Base-by-base conservation (phyloP, 2,329 filamentous ascomycete genomes). In the Coniochaeta pulveracea region DNA sequence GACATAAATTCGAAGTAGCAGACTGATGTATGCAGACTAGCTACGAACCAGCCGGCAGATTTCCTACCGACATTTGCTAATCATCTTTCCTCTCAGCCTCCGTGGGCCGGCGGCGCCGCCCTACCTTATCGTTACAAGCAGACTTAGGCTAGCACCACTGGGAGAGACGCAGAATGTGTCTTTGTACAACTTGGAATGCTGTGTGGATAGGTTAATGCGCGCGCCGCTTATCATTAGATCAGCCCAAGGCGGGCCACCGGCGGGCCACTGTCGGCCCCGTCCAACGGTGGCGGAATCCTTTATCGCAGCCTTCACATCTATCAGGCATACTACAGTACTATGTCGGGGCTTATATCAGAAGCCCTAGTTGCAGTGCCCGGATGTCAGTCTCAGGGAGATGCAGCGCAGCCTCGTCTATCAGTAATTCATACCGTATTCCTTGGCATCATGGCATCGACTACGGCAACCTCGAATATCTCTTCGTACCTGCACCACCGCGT, bases 381-480 rank as follows among this genome's bases (percentile, higher is more conserved):
- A 26, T 6, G 24, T 14, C 24, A 26, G 11, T 26, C 15, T 26
- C 15, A 26, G 11, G n/a, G 24, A 26, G 24, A 26, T 26, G 24
- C 24, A 26, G 24, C 24, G 24, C 24, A 26, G 24, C 24, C 24
- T 26, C 24, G 24, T 26, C 15, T 6, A 26, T 14, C 24, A 26
- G 24, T 26, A 26, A 26, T 26, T 26, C 24, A 26, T 26, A 26
- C 24, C 24, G 8, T 26, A 26, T 26, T 26, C 5, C 24, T 26
- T 26, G 24, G 24, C 24, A 26, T 26, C 24, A 26, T 26, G 24
- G 24, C 24, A 14, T 26, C 24, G 24, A 26, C 24, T 26, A 26
- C 24, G 5, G 24, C 24, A 26, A 26, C 24, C 24, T 26, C 24
- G 24, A 26, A 26, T 11, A 11, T 26, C 6, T 26, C 24, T 26